These are phyloP conservation scores for Conoideocrella luteorostrata DNA, from an alignment of 2,329 filamentous ascomycete species.

Conservation along the genomic window DNA sequence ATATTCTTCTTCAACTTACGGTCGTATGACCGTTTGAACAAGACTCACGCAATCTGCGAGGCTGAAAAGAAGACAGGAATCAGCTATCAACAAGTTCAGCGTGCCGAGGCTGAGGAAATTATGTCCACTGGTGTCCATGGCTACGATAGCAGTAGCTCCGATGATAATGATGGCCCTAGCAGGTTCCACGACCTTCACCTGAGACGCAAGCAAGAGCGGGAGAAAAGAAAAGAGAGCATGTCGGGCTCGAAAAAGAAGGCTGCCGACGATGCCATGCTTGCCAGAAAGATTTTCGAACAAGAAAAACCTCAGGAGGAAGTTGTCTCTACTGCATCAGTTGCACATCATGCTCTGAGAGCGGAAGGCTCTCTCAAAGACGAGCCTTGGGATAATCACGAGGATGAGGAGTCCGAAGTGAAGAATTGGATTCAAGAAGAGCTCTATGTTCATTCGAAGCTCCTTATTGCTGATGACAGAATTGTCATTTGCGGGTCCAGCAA, in stretches of 20 bases:
- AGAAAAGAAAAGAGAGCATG: conserved; percentile 4
- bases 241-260: conserved; percentile 23
- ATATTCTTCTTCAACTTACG: conserved; percentile 93
- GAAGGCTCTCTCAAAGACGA: conserved; percentile 57
- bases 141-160: conserved; percentile 33
- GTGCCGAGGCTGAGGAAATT: conserved; percentile 81
- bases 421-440: conserved; percentile 95
- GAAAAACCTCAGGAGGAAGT: conserved; percentile 31
- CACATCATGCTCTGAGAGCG: conserved; percentile 75
- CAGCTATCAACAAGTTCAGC: conserved; percentile 78
- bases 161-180: conserved; percentile 5
- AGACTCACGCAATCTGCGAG: conserved; percentile 64
- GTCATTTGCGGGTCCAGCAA: conserved; percentile 85
- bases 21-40: conserved; percentile 87
- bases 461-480: conserved; percentile 81
- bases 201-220: conserved; percentile 17
- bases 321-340: conserved; percentile 43
- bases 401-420: conserved; percentile 68
- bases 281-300: conserved; percentile 47
- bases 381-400: conserved; percentile 61
- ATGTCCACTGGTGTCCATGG: conserved; percentile 71
- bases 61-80: conserved; percentile 78
- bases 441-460: conserved; percentile 87
- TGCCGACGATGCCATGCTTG: conserved; percentile 35
- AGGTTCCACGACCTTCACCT: conserved; percentile 4